These are phyloP conservation scores for Lolium perenne DNA, from an alignment of 176 grass and related monocot genomes.

Conservation along the genomic window DNA sequence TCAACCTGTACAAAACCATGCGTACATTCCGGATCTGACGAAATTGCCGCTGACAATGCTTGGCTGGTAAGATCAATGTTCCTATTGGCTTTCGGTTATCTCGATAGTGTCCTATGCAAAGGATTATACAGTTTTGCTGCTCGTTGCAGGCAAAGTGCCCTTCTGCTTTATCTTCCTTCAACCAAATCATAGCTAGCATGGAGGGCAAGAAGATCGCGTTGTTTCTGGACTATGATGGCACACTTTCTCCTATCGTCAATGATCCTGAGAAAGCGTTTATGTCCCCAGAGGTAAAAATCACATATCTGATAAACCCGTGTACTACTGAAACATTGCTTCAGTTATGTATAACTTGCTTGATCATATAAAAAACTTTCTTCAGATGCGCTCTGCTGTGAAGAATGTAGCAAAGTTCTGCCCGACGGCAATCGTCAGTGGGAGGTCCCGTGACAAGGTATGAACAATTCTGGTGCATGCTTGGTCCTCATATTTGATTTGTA, in stretches of 20 bases:
- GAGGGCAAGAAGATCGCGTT: constrained; percentile 51
- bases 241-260: constrained; percentile 66
- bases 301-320: not conserved
- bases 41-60: constrained; percentile 19
- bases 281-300: constrained; percentile 48
- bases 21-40: constrained; percentile 35
- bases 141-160: constrained; percentile 51
- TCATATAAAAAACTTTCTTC: constrained; percentile 1
- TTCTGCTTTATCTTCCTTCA: constrained; percentile 56
- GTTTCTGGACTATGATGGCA: constrained; percentile 74
- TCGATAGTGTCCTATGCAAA: not conserved
- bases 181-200: constrained; percentile 45
- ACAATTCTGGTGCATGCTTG: not conserved
- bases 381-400: constrained; percentile 68
- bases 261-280: constrained; percentile 63
- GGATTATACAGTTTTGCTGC: not conserved
- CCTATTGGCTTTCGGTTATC: constrained; percentile 10
- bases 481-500: not conserved
- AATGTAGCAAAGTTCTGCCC: constrained; percentile 59
- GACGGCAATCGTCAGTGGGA: constrained; percentile 77
- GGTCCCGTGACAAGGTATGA: constrained; percentile 64
- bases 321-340: not conserved
- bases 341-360: not conserved
- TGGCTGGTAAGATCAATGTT: constrained; percentile 53
- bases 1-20: constrained; percentile 48